Evolutionary conservation across 2,329 filamentous ascomycete species (phyloP).

Genomic region (Phoma sp.): DNA sequence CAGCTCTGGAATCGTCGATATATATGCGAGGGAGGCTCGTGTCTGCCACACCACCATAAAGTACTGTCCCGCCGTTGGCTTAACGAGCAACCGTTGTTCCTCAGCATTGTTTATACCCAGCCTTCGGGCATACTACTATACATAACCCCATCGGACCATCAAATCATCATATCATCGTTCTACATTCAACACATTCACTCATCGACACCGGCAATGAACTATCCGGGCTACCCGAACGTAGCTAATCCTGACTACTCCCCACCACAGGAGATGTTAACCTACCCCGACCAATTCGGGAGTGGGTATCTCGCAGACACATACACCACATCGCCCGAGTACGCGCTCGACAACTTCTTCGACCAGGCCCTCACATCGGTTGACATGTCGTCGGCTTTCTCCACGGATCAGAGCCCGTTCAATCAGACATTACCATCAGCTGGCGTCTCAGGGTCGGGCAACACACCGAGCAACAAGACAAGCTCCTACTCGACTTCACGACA

Average conservation of each 20-base stretch:
- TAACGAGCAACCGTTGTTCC: background rate
- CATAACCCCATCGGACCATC: constrained; percentile 14
- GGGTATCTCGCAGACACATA: constrained; percentile 35
- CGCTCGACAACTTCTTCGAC: constrained; percentile 40
- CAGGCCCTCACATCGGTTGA: constrained; percentile 36
- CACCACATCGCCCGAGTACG: constrained; percentile 31
- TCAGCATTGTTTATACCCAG: constrained; percentile 4
- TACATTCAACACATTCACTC: constrained; percentile 3
- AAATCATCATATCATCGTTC: constrained; percentile 1
- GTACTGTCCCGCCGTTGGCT: constrained; percentile 6
- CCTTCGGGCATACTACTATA: constrained; percentile 17
- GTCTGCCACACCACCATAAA: constrained; percentile 19
- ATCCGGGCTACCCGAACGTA: constrained; percentile 31
- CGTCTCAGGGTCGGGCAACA: constrained; percentile 19
- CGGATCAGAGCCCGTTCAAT: constrained; percentile 25
- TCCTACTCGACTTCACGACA: constrained; percentile 21
- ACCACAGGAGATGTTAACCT: constrained; percentile 28
- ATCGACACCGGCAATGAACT: constrained; percentile 29
- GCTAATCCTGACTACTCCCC: constrained; percentile 37
- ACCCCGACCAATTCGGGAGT: constrained; percentile 35
- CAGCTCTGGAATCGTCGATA: constrained; percentile 37
- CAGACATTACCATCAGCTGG: constrained; percentile 25
- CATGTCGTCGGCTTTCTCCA: constrained; percentile 24
- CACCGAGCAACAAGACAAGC: constrained; percentile 17
- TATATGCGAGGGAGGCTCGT: constrained; percentile 24